Base-by-base conservation (phyloP, 805 yeast genomes). In the Candida quercuum region DNA sequence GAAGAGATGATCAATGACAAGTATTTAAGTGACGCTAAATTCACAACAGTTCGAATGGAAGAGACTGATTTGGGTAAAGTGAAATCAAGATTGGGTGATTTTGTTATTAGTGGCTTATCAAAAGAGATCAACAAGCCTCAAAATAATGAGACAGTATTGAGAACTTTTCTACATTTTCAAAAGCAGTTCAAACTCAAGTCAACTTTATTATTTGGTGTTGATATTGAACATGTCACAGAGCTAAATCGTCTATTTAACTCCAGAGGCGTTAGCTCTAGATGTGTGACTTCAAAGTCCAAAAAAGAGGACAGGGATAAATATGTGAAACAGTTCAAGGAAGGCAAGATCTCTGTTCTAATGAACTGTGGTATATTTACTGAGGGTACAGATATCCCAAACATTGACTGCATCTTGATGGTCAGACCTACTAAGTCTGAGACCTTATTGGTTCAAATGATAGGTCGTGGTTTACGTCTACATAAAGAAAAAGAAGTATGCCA, bases 361-460 rank as follows among this genome's bases (percentile, higher is more conserved):
- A 91, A 91, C 53, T 93, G 95, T 56, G 86, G 84, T 14, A 86
- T 89, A 6, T 81, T 91, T 49, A 89, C 96, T 0, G 98, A 89
- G 57, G 98, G 98, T 0, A 87, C 97, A 0, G 97, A 89, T 61
- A 79, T 91, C 15, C 97, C 97, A 3, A 79, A 79, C 43, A 82
- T 88, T 39, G 97, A 89, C 52, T 79, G 87, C 22, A 64, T 89
- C 11, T 66, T 89, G 21, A 58, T 89, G 23, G 84, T 86, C 4
- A 63, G 96, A 24, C 96, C 96, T 2, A 85, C 96, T 0, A 71
- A 70, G 40, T 88, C 96, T 1, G 62, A 77, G 23, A 76, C 83
- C 0, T 60, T 89, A 30, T 60, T 86, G 26, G 69, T 78, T 14
- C 98, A 89, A 54, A 89, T 89, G 96, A 71, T 89, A 15, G 98